Conservation (phyloP, 108 stramenopile genomes). For the Chaetoceros muelleri region DNA sequence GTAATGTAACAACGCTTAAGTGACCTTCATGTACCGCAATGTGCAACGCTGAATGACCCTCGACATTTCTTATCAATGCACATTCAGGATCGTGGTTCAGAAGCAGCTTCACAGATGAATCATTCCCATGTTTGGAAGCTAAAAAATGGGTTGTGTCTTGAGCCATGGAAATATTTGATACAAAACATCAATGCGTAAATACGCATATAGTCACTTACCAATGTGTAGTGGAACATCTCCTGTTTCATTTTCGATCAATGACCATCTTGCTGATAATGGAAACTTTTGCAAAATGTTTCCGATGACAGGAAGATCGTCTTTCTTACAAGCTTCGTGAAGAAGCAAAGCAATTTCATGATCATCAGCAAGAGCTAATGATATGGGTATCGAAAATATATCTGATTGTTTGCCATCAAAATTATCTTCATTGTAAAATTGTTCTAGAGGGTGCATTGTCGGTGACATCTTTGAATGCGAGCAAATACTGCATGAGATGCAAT, state of each 20-base stretch:
- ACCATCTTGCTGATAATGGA: not conserved
- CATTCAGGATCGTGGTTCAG: constrained; percentile 7
- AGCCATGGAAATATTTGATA: no score
- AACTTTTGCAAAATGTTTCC: not conserved
- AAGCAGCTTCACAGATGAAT: constrained; percentile 4
- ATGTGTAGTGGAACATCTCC: not conserved
- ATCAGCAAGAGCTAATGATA: no score
- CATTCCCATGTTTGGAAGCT: constrained; percentile 12
- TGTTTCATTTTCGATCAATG: not conserved
- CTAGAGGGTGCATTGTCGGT: no score
- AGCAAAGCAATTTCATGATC: no score
- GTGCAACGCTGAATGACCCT: constrained; percentile 7
- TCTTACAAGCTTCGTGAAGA: not conserved
- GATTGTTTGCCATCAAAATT: no score
- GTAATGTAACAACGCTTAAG: constrained; percentile 8
- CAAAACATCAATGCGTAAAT: no score
- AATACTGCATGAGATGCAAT: no score
- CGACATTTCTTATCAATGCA: constrained; percentile 12
- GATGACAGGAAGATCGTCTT: not conserved
- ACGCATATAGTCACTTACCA: no score
- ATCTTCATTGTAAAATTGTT: no score
- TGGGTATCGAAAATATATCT: no score
- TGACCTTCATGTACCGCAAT: constrained; percentile 12
- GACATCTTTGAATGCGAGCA: no score
- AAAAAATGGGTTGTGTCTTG: no score